Base-by-base conservation (phyloP, 2,329 filamentous ascomycete species). In the Xylariales sp. region DNA sequence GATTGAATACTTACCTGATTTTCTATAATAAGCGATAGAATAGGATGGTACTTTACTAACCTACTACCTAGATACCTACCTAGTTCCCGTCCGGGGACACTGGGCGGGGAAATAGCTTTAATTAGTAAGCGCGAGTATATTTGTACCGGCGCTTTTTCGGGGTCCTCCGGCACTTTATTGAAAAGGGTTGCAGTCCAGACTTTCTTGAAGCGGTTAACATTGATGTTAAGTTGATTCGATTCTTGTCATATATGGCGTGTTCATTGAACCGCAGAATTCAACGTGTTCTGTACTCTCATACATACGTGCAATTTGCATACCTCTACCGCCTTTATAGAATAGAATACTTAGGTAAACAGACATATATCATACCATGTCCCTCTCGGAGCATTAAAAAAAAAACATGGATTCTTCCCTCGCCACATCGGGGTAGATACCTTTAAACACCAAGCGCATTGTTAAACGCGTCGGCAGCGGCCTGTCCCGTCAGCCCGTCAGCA, bases 401-500 rank as follows among this genome's bases (percentile, higher is more conserved):
- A 52, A 5, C 39, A 28, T 12, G 23, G 46, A 2, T 18, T n/a
- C 5, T 7, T 12, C 23, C 30, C 55, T 46, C 39, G 4, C 16
- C 32, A 14, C 32, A 52, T n/a, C 34, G 43, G 28, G 14, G 12
- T 36, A 23, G 4, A 28, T 6, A 8, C n/a, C 16, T 16, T 41
- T 41, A 78, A 41, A 78, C 78, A 32, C 80, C 80, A 30, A 81
- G 73, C n/a, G 78, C 79, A 14, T 75, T 73, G 75, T 81, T 81
- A 65, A 82, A 81, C 8, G 79, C 79, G 68, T 80, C 76, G 9
- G 79, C 80, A 5, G 80, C 79, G 34, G 77, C 78, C 76, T 81
- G 78, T 52, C 78, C 79, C 6, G 69, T 69, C 14, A 73, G 70
- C 32, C 74, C 75, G 62, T 72, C 64, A 0, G 79, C 79, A n/a